Evolutionary conservation across 441 rosid species (phyloP), one percentile per base, ranked within the genome.

Genomic region (Syzygium syzygioides): DNA sequence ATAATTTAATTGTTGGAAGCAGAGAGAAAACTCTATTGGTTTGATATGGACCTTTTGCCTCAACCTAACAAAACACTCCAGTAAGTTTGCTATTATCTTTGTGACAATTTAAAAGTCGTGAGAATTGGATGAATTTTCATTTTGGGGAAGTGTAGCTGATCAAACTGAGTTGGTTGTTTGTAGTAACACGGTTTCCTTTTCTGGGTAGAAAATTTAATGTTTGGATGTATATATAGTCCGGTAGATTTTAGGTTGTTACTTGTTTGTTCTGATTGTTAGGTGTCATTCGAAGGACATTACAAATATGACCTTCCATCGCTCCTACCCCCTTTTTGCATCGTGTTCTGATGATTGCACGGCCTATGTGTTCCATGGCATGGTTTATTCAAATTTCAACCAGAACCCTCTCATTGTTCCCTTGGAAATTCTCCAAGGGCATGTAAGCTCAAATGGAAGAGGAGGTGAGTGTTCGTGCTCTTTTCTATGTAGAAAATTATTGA

Each of bases 311-410:
- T 94, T 95, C 91, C 97, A 95, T 90, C 93, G 95, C 0, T 92
- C 96, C 0, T 96, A 95, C 92, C 99, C 98, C 1, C 90, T 97
- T 50, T 98, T 97, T 91, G 98, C 99, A 19, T 96, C 99, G 28
- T 93, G 95, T 88, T 98, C 98, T 7, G 99, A 96, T 60, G 99
- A 98, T 89, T 93, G 96, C 94, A 96, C 99, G 5, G 98, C 99
- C 50, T 97, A 96, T 90, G 95, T 98, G 86, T 96, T 97, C 91
- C 99, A 98, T 79, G 98, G 99, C 56, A 98, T 92, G 96, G 99
- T 98, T 90, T 95, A 94, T 89, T 92, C 94, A 10, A 97, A 95
- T 93, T 96, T 95, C 87, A 95, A 93, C 92, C 96, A 96, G 95
- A 96, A 96, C 85, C 99, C 98, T 86, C 93, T 96, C 55, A 95